Evolutionary conservation across 2,329 filamentous ascomycete species (phyloP).

Genomic region (Trichoderma lentiforme): DNA sequence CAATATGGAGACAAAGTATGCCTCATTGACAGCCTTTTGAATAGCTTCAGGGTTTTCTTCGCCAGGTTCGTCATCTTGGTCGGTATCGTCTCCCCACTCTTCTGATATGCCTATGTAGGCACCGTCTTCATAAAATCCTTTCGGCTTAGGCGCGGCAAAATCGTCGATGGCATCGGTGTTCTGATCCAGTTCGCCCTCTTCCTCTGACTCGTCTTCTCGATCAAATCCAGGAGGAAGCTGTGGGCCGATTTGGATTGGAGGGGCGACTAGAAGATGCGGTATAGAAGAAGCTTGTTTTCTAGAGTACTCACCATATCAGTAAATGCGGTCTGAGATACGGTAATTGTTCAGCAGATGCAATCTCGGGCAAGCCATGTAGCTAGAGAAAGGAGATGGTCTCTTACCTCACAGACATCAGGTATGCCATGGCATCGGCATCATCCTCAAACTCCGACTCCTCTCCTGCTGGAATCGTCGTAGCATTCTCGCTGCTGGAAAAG

Average conservation of each 20-base stretch:
- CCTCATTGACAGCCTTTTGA: conserved; percentile 52
- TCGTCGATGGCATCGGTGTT: conserved; percentile 41
- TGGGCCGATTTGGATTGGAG: conserved; percentile 52
- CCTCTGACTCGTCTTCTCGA: conserved; percentile 30
- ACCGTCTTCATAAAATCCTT: conserved; percentile 72
- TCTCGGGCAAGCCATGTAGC: not conserved
- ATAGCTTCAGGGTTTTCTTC: conserved; percentile 27
- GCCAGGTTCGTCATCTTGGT: conserved; percentile 29
- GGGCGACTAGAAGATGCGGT: conserved; percentile 67
- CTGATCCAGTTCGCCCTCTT: conserved; percentile 34
- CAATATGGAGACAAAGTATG: conserved; percentile 66
- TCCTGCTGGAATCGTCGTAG: conserved; percentile 43
- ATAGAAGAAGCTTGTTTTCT: conserved; percentile 75
- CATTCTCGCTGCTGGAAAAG: conserved; percentile 60
- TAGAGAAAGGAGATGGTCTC: conserved; percentile 25
- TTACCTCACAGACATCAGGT: conserved; percentile 69
- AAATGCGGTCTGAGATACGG: conserved; percentile 20
- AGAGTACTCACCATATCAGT: conserved; percentile 51
- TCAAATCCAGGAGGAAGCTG: conserved; percentile 42
- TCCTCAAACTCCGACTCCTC: conserved; percentile 66
- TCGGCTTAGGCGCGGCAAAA: conserved; percentile 48
- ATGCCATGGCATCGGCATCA: conserved; percentile 64
- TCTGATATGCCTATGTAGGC: conserved; percentile 67
- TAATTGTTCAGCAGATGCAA: conserved; percentile 16
- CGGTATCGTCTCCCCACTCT: conserved; percentile 28